Evolutionary conservation across 2,329 filamentous ascomycete species (phyloP).

Genomic region (Aspergillus niger): DNA sequence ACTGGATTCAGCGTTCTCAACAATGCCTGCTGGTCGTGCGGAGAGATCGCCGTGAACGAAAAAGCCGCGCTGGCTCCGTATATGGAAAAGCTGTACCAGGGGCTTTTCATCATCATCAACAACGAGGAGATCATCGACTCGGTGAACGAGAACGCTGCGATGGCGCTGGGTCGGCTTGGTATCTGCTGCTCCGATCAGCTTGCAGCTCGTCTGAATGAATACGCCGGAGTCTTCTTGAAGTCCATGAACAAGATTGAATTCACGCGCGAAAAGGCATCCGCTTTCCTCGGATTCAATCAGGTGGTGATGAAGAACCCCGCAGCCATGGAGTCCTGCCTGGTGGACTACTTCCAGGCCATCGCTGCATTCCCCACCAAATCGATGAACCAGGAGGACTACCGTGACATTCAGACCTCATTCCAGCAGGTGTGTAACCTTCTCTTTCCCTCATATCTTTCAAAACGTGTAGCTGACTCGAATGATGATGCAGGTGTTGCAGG

Average conservation of each 20-base stretch:
- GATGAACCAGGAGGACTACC: constrained; percentile 60
- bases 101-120: constrained; percentile 78
- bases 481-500: constrained; percentile 43
- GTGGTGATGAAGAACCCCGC: constrained; percentile 84
- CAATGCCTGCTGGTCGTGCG: constrained; percentile 96
- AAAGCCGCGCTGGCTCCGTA: constrained; percentile 73
- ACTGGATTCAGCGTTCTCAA: constrained; percentile 90
- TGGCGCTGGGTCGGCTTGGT: constrained; percentile 85
- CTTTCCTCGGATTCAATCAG: constrained; percentile 85
- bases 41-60: constrained; percentile 84
- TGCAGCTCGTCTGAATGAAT: constrained; percentile 75
- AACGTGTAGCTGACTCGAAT: not conserved
- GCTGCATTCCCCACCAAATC: constrained; percentile 68
- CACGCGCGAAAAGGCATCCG: constrained; percentile 91
- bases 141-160: constrained; percentile 89
- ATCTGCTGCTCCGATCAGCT: constrained; percentile 74
- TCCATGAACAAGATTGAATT: constrained; percentile 82
- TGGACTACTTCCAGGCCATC: constrained; percentile 81
- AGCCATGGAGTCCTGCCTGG: constrained; percentile 83
- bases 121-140: constrained; percentile 84
- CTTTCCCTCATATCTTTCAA: not conserved
- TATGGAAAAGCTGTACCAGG: constrained; percentile 73
- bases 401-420: constrained; percentile 69
- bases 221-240: constrained; percentile 78
- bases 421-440: constrained; percentile 63